A percentile compares a stretch with the other conserved stretches of the same genome.
Conservation (phyloP, 345 rosid species). For the Acer saccharum region DNA sequence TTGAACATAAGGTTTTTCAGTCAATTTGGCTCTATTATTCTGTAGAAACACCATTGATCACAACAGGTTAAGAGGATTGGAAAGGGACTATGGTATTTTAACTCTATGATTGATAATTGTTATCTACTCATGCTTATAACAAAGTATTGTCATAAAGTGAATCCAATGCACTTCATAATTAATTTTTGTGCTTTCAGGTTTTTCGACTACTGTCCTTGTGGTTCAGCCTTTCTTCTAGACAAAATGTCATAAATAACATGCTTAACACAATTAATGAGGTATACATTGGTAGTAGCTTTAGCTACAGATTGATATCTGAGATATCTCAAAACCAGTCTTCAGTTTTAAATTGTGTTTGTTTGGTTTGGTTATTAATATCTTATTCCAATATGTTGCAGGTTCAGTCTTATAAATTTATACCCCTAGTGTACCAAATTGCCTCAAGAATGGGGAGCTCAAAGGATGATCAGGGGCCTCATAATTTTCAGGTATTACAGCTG, state of each 20-base stretch:
- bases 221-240: conserved; percentile 79
- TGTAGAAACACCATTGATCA: not conserved
- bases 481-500: conserved; percentile 67
- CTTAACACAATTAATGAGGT: conserved; percentile 74
- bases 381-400: conserved; percentile 48
- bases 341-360: not conserved
- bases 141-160: not conserved
- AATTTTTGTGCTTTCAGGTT: conserved; percentile 53
- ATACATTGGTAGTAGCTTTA: conserved; percentile 16
- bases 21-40: not conserved
- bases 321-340: conserved; percentile 5
- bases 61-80: not conserved
- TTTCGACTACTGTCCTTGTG: conserved; percentile 86
- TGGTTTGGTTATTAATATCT: not conserved
- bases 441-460: conserved; percentile 90
- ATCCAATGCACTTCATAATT: conserved; percentile 1
- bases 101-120: not conserved
- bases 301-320: conserved; percentile 1
- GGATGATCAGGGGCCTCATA: conserved; percentile 63
- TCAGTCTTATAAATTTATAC: conserved; percentile 90
- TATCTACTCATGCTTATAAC: not conserved
- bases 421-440: conserved; percentile 93
- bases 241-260: conserved; percentile 74
- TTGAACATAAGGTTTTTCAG: not conserved
- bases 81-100: not conserved